Base-by-base conservation (phyloP, 2,329 filamentous ascomycete genomes). In the Sclerotinia trifoliorum region DNA sequence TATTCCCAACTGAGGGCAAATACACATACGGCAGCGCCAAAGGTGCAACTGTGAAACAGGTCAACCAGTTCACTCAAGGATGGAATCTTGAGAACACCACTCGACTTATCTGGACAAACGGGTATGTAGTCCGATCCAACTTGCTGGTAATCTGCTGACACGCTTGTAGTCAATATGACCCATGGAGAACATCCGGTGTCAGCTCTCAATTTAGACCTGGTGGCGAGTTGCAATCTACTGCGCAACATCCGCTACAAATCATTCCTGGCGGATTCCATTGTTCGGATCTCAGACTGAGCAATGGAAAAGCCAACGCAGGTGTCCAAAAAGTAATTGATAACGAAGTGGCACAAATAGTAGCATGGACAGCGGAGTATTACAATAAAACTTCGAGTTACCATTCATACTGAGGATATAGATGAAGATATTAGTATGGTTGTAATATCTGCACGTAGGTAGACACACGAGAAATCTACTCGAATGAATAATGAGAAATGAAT, bases 101-200 rank as follows among this genome's bases (percentile, higher is more conserved):
- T 21, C 81, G 86, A 2, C 77, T 90, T 29, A 80, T 88, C 35
- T 88, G 83, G 80, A 80, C 82, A 7, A 88, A 88, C 72, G 86
- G 83, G 78, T 80, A 75, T 46, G 76, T 70, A 17, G 24, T 29
- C 35, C 21, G 15, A 17, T 26, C 39, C 10, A 26, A 24, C n/a
- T 52, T 44, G 39, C 32, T 39, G 29, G 8, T 24, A 39, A 58
- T 24, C 42, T 32, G 56, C 67, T 71, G 52, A 72, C 54, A 32
- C 76, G 13, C 8, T 17, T 42, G 32, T 44, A 67, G 83, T 55
- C 80, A 86, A 75, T 84, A 80, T 67, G 87, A 89, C 74, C 87
- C 86, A 7, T 89, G 86, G 87, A 80, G 82, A 46, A 81, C 84
- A 5, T 81, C 83, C 0, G 82, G 82, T 5, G 81, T 88, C 0